Percentiles rank a stretch among this genome's conserved stretches.
Evolutionary conservation across 495 filamentous ascomycete genomes (phyloP).

Genomic region (Trichocladium antarcticum): DNA sequence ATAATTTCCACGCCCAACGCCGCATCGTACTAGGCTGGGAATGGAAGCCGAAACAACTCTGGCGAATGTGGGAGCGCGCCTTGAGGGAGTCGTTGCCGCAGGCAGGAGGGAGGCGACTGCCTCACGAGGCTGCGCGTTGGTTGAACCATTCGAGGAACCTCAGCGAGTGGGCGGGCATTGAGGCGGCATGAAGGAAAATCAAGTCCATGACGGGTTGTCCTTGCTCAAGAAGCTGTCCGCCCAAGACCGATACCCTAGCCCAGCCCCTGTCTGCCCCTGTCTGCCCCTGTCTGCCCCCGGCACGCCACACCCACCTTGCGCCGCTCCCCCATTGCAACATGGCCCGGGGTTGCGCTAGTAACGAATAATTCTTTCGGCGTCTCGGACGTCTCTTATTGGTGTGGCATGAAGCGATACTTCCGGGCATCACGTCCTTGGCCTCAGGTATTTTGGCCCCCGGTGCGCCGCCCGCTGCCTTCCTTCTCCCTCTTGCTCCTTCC

Average conservation of each 20-base stretch:
- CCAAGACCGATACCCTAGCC: too few species aligned
- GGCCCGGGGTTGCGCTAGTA: neutral
- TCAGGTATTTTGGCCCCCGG: constrained; percentile 13
- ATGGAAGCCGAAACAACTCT: constrained; percentile 5
- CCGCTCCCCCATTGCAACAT: constrained; percentile 10
- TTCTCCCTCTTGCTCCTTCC: constrained; percentile 4
- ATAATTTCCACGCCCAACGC: constrained; percentile 2
- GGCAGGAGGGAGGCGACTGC: too few species aligned
- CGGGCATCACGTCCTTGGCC: constrained; percentile 7
- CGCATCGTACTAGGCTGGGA: neutral
- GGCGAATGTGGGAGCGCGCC: too few species aligned
- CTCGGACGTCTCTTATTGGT: constrained; percentile 8
- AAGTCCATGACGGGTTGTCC: too few species aligned
- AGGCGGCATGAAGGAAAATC: too few species aligned
- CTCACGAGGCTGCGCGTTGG: too few species aligned
- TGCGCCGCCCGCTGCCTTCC: constrained; percentile 6
- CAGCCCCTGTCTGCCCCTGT: too few species aligned
- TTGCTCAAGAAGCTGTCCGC: too few species aligned
- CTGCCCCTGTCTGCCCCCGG: neutral
- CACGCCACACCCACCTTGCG: neutral
- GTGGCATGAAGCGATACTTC: neutral
- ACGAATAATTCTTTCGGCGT: constrained; percentile 2
- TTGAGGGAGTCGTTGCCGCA: too few species aligned
- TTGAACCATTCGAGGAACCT: too few species aligned
- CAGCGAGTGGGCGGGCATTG: too few species aligned